These are phyloP conservation scores for Scalesia atractyloides DNA, from an alignment of 129 eudicot species.

Conservation along the genomic window DNA sequence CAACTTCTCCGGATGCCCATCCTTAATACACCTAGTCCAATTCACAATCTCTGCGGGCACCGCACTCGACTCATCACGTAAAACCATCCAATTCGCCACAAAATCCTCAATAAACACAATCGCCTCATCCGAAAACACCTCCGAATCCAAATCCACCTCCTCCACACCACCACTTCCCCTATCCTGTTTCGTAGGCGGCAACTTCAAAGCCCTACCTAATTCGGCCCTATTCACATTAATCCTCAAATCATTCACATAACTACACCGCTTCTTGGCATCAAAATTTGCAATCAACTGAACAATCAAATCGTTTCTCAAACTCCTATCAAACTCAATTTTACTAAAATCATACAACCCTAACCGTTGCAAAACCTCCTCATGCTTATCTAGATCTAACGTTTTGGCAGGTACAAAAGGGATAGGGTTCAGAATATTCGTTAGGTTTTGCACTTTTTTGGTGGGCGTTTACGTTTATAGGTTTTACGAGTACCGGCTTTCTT, in stretches of 20 bases:
- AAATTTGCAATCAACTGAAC: constrained; percentile 66
- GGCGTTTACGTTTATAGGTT: constrained; percentile 22
- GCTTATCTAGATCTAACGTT: constrained; percentile 39
- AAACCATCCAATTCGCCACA: constrained; percentile 68
- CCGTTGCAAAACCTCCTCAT: constrained; percentile 49
- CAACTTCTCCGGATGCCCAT: constrained; percentile 79
- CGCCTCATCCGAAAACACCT: constrained; percentile 44
- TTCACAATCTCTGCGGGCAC: constrained; percentile 54
- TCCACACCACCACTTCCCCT: constrained; percentile 28
- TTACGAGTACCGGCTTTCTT: constrained; percentile 43
- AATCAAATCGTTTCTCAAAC: constrained; percentile 53
- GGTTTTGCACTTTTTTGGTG: constrained; percentile 40
- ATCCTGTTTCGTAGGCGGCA: constrained; percentile 55
- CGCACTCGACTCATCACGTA: constrained; percentile 47
- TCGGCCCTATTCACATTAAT: constrained; percentile 50
- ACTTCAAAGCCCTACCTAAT: constrained; percentile 57
- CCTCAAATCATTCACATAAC: constrained; percentile 53
- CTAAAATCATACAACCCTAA: constrained; percentile 72
- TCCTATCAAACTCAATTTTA: constrained; percentile 50
- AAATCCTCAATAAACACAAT: constrained; percentile 56
- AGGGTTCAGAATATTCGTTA: constrained; percentile 35
- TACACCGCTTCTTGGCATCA: constrained; percentile 32
- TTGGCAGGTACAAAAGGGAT: constrained; percentile 56
- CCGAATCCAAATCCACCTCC: constrained; percentile 54
- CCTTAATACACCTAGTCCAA: constrained; percentile 59